Evolutionary conservation across 2,329 filamentous ascomycete species (phyloP).

Genomic region (Beauveria scarabaeidicola): DNA sequence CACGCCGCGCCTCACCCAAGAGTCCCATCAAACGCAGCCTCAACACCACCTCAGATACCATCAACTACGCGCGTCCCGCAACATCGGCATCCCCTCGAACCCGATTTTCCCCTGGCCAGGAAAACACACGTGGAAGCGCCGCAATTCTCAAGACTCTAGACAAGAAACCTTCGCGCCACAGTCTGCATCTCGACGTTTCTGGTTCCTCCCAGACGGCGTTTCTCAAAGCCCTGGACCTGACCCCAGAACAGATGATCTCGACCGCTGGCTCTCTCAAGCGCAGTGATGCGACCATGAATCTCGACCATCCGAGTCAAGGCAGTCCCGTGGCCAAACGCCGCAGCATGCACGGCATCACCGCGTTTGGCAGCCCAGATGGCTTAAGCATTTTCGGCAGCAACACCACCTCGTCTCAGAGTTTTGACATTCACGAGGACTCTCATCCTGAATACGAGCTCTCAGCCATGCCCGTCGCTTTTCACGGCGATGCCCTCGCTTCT

Average conservation of each 20-base stretch:
- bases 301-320: constrained; percentile 68
- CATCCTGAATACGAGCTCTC: constrained; percentile 46
- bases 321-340: constrained; percentile 88
- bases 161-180: constrained; percentile 40
- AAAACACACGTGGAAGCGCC: constrained; percentile 34
- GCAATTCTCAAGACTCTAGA: constrained; percentile 37
- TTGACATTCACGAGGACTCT: constrained; percentile 45
- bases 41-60: constrained; percentile 59
- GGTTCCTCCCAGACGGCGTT: constrained; percentile 43
- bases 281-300: constrained; percentile 80
- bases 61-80: constrained; percentile 50
- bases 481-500: constrained; percentile 34
- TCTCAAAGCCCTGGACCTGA: constrained; percentile 42
- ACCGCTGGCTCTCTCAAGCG: constrained; percentile 79
- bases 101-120: constrained; percentile 25
- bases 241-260: constrained; percentile 25
- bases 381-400: constrained; percentile 70
- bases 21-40: constrained; percentile 76
- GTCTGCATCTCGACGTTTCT: constrained; percentile 48
- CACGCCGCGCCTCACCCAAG: constrained; percentile 65
- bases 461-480: constrained; percentile 19
- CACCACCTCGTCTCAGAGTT: constrained; percentile 32
- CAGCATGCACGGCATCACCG: constrained; percentile 71
- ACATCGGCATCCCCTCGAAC: constrained; percentile 27
- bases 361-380: constrained; percentile 43